A percentile compares a stretch with the other conserved stretches of the same genome.
Conservation (phyloP, 345 rosid genomes). For the Citrus reticulata region DNA sequence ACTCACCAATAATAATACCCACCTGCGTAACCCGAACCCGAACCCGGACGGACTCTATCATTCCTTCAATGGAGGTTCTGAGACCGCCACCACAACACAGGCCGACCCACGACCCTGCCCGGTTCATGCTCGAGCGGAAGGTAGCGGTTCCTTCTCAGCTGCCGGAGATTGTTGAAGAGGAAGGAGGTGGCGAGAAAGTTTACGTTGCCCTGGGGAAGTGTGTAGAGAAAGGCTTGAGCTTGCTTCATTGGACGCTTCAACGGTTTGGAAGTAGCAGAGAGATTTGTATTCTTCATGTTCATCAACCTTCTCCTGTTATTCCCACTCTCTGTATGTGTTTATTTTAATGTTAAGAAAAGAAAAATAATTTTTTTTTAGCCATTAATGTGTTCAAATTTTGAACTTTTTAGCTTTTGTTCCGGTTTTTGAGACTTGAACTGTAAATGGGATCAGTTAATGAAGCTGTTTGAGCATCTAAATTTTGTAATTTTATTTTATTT, state of each 20-base stretch:
- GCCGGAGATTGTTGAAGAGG: slow-evolving; percentile 34
- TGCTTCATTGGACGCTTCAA: slow-evolving; percentile 49
- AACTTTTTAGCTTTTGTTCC: not conserved
- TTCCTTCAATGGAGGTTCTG: slow-evolving; percentile 33
- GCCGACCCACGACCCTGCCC: slow-evolving; percentile 16
- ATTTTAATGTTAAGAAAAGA: not conserved
- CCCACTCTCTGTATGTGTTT: slow-evolving; percentile 53
- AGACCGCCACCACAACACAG: slow-evolving; percentile 15
- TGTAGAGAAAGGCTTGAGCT: slow-evolving; percentile 36
- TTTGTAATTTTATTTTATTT: not conserved
- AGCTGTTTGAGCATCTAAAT: not conserved
- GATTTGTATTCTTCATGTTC: slow-evolving; percentile 59
- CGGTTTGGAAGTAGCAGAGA: slow-evolving; percentile 30
- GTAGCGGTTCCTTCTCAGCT: slow-evolving; percentile 4
- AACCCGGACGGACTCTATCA: not conserved
- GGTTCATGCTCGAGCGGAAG: not conserved
- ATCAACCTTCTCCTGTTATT: slow-evolving; percentile 55
- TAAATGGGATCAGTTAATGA: not conserved
- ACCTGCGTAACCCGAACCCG: not conserved
- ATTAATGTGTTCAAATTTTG: not conserved
- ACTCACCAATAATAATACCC: not conserved
- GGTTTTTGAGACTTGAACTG: not conserved
- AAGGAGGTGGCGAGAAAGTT: slow-evolving; percentile 29
- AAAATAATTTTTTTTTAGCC: not conserved
- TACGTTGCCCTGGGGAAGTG: slow-evolving; percentile 61